Conservation (phyloP, 306 rosid species). For the Ceratonia siliqua region DNA sequence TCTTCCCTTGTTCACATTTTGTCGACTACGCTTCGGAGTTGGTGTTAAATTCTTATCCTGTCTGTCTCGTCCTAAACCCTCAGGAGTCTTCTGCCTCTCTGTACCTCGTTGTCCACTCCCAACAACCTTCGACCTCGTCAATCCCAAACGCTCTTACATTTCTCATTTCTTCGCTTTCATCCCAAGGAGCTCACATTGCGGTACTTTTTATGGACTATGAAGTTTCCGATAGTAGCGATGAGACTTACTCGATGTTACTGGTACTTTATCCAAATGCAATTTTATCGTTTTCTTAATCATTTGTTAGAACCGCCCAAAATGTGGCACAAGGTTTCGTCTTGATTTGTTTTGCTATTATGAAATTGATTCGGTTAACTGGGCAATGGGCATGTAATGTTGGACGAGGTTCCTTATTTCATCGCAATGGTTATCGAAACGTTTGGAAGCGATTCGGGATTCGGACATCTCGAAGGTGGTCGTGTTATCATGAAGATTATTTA, state of each 20-base stretch:
- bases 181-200: neutral
- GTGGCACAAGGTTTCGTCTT: neutral
- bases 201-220: conserved; percentile 33
- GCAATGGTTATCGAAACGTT: neutral
- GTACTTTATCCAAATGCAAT: neutral
- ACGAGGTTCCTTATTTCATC: neutral
- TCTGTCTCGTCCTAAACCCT: neutral
- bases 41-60: neutral
- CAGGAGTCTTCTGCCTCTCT: neutral
- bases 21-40: neutral
- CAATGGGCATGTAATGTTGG: neutral
- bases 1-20: neutral
- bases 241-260: conserved; percentile 27
- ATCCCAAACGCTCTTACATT: neutral
- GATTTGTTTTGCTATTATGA: neutral
- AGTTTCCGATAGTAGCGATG: conserved; percentile 42
- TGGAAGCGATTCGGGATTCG: neutral
- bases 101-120: neutral
- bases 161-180: neutral
- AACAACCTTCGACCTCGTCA: conserved; percentile 26
- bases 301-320: neutral
- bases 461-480: neutral
- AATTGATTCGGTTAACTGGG: neutral
- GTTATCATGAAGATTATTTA: neutral
- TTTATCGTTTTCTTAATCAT: conserved; percentile 14